Evolutionary conservation across 148 eudicot species (phyloP), one percentile per base, ranked within the genome.

Genomic region (Limonium bicolor): DNA sequence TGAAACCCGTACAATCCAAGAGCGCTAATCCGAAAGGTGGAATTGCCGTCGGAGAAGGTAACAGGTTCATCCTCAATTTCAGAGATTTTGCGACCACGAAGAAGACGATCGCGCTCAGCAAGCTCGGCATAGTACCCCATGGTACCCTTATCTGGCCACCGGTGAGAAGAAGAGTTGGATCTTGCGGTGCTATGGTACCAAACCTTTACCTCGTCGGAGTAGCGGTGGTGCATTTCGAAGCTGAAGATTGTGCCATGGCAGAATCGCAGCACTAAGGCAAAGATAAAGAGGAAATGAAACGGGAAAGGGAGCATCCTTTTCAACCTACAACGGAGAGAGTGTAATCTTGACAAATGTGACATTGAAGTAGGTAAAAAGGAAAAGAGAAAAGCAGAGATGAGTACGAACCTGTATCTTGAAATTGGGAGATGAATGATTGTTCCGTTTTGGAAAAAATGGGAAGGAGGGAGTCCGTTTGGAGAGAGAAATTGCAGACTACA

Each of bases 1-100:
- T 25, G 30, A 43, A 19, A 48, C 46, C 6, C 67, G 8, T 85
- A 90, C 99, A 33, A 78, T 78, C 99, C 95, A 17, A 90, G 65
- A 61, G 65, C 17, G 37, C 27, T 46, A 32, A 84, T 14, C 18
- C 58, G 80, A 9, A 52, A 63, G 34, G 99, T 90, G 5, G 68
- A 54, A 43, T 90, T 90, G 36, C 94, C 80, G 20, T 31, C 44
- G 21, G 47, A 15, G 66, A 85, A 90, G 1, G 78, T 73, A 25
- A 90, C 56, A 19, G 48, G 69, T 1, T 66, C 10, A 2, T 53
- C 20, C 3, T 26, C 8, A 20, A 12, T 54, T 41, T 61, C 19
- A n/a, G 75, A 69, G 17, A 80, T 73, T 12, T 68, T 74, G 42
- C 94, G 82, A 25, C 81, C 77, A 15, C n/a, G 45, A 27, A 40